Base-by-base conservation (phyloP, 2,329 filamentous ascomycete species). In the Xylaria sp. region DNA sequence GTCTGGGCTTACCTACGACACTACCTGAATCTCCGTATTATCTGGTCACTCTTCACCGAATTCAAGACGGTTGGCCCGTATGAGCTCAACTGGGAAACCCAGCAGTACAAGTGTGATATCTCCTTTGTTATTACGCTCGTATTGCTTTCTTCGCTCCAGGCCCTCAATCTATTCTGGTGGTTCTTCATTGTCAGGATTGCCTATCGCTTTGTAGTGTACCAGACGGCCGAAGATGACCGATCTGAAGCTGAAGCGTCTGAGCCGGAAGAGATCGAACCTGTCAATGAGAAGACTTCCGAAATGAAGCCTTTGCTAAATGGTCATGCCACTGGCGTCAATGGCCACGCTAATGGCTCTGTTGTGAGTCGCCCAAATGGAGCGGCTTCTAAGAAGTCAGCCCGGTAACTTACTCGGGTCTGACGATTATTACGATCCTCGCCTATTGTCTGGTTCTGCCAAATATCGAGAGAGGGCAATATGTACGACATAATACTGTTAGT, bases 1-100 rank as follows among this genome's bases (percentile, higher is more conserved):
- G 85, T 91, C 69, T 98, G 94, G 94, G 89, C 93, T 76, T 98
- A 98, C 83, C 84, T 95, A 71, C 93, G 94, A 64, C 94, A 98
- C 82, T 93, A 90, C 81, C 85, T 94, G 78, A 95, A 95, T 82
- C 85, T 95, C 59, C 85, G 85, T 76, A 93, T 96, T 79, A 85
- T 96, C 76, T 89, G 84, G 80, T 92, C 91, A 42, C 86, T 94
- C 69, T 88, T 94, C 75, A 92, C 89, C 74, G 88, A 93, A 76
- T 94, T 93, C 82, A 84, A 86, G 74, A 93, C 90, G 50, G 83
- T 94, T 65, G 92, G 92, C 0, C 90, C 92, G 50, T 94, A 89
- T 78, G 88, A 89, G 76, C 83, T 95, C 69, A 87, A 94, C 82
- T 95, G 92, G 92, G 89, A 86, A 61, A 88, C 87, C 0, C 83